Evolutionary conservation across 495 filamentous ascomycete species (phyloP), one percentile per base, ranked within the genome.

Genomic region (Glarea lozoyensis): DNA sequence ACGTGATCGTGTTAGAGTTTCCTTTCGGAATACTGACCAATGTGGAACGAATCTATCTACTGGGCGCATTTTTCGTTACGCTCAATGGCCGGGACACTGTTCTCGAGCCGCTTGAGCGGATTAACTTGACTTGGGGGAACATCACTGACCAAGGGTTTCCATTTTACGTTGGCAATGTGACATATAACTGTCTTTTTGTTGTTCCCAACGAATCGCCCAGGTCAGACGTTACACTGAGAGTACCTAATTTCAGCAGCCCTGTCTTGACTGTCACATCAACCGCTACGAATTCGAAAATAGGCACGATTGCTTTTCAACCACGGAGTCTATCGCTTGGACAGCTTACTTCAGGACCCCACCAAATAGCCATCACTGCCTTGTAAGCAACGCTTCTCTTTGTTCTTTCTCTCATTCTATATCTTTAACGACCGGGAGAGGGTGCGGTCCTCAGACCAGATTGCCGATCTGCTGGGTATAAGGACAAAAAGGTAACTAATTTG

Each of bases 151-250:
- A 53, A 39, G 48, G 49, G 7, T 46, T 53, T 12, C 55, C 55
- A 6, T 58, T 58, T 24, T 58, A 58, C 25, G 55, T 43, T 18
- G 55, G 55, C 5, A 58, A 57, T 23, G 31, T 57, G 9, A 46
- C 30, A 2, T 57, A 57, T 35, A 30, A 45, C 18, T 49, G 44
- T 44, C 29, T 10, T 10, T 42, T 50, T 30, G 22, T 32, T 10
- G 16, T 51, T 10, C 13, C 10, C 11, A 11, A 13, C 5, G 10
- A 7, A 1, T 29, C 31, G 10, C 30, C 36, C 4, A 41, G n/a
- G 16, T 33, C 46, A 9, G 21, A 27, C 16, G 40, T 21, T n/a
- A 37, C 39, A 1, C 16, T 56, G 7, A 21, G 29, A 10, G 47
- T 53, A 1, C 54, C 50, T 1, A 11, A 48, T 1, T 53, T 57